Evolutionary conservation across 2,329 filamentous ascomycete species (phyloP).

Genomic region (Hypoxylon sp.): DNA sequence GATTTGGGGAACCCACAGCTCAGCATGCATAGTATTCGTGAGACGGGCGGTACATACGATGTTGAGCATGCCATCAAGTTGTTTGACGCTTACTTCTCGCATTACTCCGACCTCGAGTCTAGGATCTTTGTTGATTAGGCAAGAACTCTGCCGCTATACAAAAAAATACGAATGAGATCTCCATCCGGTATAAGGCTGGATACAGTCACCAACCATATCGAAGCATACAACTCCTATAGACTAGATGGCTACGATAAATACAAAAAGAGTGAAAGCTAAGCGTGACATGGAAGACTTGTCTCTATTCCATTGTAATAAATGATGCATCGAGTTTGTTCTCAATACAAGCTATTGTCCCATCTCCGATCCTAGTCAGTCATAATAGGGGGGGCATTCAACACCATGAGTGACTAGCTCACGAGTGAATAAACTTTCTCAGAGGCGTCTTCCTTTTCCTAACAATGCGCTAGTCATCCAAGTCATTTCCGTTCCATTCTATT

Average conservation of each 20-base stretch:
- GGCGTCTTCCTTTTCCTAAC: not conserved
- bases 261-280: not conserved
- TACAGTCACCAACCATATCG: not conserved
- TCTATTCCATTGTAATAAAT: not conserved
- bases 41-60: constrained; percentile 90
- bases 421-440: not conserved
- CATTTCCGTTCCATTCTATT: not conserved
- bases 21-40: constrained; percentile 96
- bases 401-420: not conserved
- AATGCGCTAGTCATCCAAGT: not conserved
- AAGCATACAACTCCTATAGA: not conserved
- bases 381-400: not conserved
- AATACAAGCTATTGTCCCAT: not conserved
- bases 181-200: not conserved
- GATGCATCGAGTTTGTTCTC: not conserved
- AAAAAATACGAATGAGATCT: not conserved
- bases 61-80: constrained; percentile 87
- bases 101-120: constrained; percentile 84
- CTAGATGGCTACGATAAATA: not conserved
- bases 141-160: too few species aligned
- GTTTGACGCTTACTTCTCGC: constrained; percentile 88
- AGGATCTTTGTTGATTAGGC: constrained; percentile 84
- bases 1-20: constrained; percentile 95
- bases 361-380: not conserved
- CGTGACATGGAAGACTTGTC: not conserved